Evolutionary conservation across 805 yeast species (phyloP), one percentile per base, ranked within the genome.

Genomic region (Ogataea philodendri): DNA sequence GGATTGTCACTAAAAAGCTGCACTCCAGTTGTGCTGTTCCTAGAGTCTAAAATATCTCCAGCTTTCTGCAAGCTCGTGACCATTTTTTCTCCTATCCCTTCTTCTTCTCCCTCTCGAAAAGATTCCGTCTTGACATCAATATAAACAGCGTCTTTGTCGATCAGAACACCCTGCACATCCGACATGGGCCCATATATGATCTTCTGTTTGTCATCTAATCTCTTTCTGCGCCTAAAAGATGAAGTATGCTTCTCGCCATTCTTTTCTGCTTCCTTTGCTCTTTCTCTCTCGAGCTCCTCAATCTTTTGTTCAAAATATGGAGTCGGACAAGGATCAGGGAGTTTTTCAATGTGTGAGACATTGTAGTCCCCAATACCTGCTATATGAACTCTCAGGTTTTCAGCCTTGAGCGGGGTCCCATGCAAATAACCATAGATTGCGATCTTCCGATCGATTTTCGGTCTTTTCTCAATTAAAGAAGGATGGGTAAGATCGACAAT

Each of bases 291-390:
- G 24, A 72, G 56, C 24, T 87, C 96, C 45, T 85, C 95, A 23
- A 87, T 65, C 51, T 75, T 82, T 58, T 88, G 95, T 58, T 88
- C 94, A 49, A 71, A 87, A 53, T 76, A 84, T 3, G 99, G 99
- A 0, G 98, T 90, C 19, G 99, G 98, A 59, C 98, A 94, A 13
- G 99, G 99, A 67, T 93, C 99, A 3, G 97, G 97, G 35, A 93
- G 69, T 51, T 86, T 84, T 60, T 93, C 97, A 13, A 87, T 80
- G 9, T 77, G 72, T 10, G 80, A 69, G 8, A 87, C 81, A 1
- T 80, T 68, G 48, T 79, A 76, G 56, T 93, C 99, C 41, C 98
- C 99, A 3, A 88, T 83, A 50, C 99, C 99, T 2, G 97, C 94
- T 39, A 93, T 77, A 57, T 93, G 99, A 6, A 93, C 83, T 47